A percentile compares a stretch with the other conserved stretches of the same genome.
phyloP scores from a whole-genome alignment of 495 filamentous ascomycete genomes.

The Xylaria acuta region DNA sequence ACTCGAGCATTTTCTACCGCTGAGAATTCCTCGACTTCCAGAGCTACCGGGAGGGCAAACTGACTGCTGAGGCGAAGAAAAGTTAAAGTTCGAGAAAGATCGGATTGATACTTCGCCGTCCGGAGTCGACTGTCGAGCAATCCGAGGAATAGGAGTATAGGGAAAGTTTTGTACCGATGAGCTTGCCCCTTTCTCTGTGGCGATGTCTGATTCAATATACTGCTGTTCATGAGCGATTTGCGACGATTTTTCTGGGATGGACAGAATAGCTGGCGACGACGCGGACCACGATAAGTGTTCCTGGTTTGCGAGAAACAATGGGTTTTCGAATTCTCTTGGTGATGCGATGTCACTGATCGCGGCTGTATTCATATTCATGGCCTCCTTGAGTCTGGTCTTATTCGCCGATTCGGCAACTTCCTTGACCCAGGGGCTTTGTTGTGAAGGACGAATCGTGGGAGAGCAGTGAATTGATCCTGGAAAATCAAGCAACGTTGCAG shows the following conservation, averaged over 20 bases:
- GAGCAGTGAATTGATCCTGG: background rate
- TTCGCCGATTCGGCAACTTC: slow-evolving; percentile 9
- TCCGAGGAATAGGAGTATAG: slow-evolving; percentile 15
- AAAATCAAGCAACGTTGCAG: background rate
- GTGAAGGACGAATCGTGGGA: slow-evolving; percentile 30
- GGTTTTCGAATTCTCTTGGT: slow-evolving; percentile 13
- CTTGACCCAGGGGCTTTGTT: slow-evolving; percentile 39
- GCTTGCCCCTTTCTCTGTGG: background rate
- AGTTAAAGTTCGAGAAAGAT: slow-evolving; percentile 37
- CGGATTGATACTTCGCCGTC: slow-evolving; percentile 36
- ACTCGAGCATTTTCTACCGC: slow-evolving; percentile 14
- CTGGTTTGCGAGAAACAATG: slow-evolving; percentile 4
- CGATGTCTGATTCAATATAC: background rate
- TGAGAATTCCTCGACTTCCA: slow-evolving; percentile 26
- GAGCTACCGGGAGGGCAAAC: background rate
- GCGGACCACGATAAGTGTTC: background rate
- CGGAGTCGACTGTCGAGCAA: slow-evolving; percentile 26
- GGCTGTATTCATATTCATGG: background rate
- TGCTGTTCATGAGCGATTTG: background rate
- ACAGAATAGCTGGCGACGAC: background rate
- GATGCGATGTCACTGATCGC: background rate
- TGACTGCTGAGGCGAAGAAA: slow-evolving; percentile 28
- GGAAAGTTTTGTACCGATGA: background rate
- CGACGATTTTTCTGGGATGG: background rate
- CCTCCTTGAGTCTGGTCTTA: background rate